phyloP scores from a whole-genome alignment of 441 rosid species.

The Populus hybrid region DNA sequence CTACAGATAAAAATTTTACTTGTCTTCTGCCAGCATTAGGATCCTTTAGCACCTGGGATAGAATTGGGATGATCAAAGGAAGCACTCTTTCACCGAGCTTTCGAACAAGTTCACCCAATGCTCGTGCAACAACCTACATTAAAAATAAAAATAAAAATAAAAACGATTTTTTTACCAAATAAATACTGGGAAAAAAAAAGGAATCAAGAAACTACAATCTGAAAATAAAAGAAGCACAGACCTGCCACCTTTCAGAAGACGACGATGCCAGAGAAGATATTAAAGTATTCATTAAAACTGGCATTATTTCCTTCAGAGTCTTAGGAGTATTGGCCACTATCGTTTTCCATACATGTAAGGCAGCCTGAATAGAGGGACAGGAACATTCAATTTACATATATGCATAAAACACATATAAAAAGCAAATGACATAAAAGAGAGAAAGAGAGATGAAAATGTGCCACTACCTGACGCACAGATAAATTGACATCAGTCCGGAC shows the following conservation, averaged over 20 bases:
- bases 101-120: slow-evolving; percentile 98
- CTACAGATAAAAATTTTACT: too few relatives aligned
- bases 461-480: slow-evolving; percentile 96
- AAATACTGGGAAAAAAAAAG: not conserved
- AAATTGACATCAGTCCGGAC: slow-evolving; percentile 96
- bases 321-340: slow-evolving; percentile 99
- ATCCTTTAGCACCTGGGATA: too few relatives aligned
- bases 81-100: slow-evolving; percentile 99
- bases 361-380: slow-evolving; percentile 58
- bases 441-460: slow-evolving; percentile 14
- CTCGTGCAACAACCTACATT: slow-evolving; percentile 85
- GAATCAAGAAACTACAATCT: not conserved
- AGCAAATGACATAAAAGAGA: not conserved
- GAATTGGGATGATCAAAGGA: slow-evolving; percentile 86
- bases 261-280: slow-evolving; percentile 93
- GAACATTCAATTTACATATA: not conserved
- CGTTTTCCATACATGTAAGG: slow-evolving; percentile 99
- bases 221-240: slow-evolving; percentile 24
- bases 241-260: slow-evolving; percentile 99
- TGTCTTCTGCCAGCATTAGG: too few relatives aligned
- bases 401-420: not conserved
- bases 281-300: slow-evolving; percentile 90
- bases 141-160: slow-evolving; percentile 1
- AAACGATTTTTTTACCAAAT: not conserved
- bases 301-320: slow-evolving; percentile 98